Evolutionary conservation across 2,329 filamentous ascomycete species (phyloP), one percentile per base, ranked within the genome.

Genomic region (Cryphonectria japonica): DNA sequence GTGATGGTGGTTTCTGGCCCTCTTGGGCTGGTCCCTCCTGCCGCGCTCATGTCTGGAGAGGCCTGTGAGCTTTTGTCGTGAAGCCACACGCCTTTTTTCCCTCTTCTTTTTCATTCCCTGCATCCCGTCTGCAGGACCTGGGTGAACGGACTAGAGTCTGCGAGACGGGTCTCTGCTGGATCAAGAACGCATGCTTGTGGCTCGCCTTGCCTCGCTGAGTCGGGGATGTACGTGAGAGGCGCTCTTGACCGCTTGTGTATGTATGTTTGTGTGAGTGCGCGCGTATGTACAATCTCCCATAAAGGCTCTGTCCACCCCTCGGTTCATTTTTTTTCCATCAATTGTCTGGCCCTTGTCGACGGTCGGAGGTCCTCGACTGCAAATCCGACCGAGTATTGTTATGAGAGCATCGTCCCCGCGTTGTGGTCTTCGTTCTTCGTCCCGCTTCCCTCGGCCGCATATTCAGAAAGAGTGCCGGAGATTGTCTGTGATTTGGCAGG

Each of bases 301-400:
- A 73, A 73, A 71, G 64, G 9, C 32, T 50, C 67, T 67, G 52
- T 52, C 32, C 57, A 52, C 57, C 57, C 60, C 57, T 67, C 59
- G 13, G 46, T 41, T 34, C 34, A 39, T 64, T 65, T 62, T 57
- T 65, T 52, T n/a, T n/a, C n/a, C n/a, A 57, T 26, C 52, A 29
- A 19, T 59, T 29, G 43, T 67, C 46, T 50, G 22, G 29, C 46
- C 43, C 32, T 60, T 66, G 57, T 37, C 60, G 61, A 29, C 50
- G 9, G 46, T 60, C 34, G 65, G 16, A 54, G n/a, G 11, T 62
- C 46, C 19, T 37, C 54, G 62, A 71, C 26, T 64, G 52, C 4
- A 41, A 52, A 67, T 34, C 41, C 57, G 54, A 62, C 5, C 26
- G 37, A 67, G 54, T 69, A 71, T 71, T 61, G 8, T 73, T 69